Percentiles rank a stretch among this genome's conserved stretches.
phyloP scores from a whole-genome alignment of 2,329 filamentous ascomycete genomes.

The Colletotrichum tropicicola region DNA sequence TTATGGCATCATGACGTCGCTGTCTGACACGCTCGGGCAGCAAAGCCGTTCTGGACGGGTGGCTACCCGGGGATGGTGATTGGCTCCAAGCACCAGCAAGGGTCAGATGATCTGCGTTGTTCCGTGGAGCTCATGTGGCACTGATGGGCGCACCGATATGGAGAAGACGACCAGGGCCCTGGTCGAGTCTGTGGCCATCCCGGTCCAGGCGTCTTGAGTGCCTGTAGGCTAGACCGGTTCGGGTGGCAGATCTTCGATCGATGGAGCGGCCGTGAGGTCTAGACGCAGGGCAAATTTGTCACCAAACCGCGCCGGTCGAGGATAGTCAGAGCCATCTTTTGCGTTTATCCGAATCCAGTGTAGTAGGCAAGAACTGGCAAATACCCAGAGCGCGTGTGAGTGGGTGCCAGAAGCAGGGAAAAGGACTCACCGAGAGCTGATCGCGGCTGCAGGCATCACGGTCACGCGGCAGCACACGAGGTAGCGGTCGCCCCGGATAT shows the following conservation, averaged over 20 bases:
- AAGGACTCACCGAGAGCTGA: slow-evolving; percentile 9
- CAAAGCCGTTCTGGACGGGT: neutral
- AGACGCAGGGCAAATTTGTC: slow-evolving; percentile 26
- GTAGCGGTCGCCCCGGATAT: neutral
- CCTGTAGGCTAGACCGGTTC: slow-evolving; percentile 17
- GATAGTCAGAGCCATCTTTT: slow-evolving; percentile 14
- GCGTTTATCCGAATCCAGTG: slow-evolving; percentile 24
- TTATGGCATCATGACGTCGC: slow-evolving; percentile 26
- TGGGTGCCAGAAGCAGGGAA: neutral
- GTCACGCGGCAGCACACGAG: neutral
- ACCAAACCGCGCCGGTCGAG: neutral
- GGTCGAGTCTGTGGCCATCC: slow-evolving; percentile 28
- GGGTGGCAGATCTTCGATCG: slow-evolving; percentile 29
- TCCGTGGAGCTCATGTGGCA: slow-evolving; percentile 18
- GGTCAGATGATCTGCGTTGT: slow-evolving; percentile 26
- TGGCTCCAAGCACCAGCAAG: neutral
- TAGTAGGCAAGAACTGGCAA: neutral
- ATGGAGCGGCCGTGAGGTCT: slow-evolving; percentile 16
- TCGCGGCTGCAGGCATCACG: neutral
- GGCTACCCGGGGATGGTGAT: neutral
- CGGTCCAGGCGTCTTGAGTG: slow-evolving; percentile 35
- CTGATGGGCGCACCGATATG: slow-evolving; percentile 20
- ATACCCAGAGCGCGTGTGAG: neutral
- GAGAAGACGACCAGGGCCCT: slow-evolving; percentile 20
- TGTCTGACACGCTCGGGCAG: slow-evolving; percentile 4